phyloP scores from a whole-genome alignment of 1,284 basidiomycete species.

The Caloboletus firmus region DNA sequence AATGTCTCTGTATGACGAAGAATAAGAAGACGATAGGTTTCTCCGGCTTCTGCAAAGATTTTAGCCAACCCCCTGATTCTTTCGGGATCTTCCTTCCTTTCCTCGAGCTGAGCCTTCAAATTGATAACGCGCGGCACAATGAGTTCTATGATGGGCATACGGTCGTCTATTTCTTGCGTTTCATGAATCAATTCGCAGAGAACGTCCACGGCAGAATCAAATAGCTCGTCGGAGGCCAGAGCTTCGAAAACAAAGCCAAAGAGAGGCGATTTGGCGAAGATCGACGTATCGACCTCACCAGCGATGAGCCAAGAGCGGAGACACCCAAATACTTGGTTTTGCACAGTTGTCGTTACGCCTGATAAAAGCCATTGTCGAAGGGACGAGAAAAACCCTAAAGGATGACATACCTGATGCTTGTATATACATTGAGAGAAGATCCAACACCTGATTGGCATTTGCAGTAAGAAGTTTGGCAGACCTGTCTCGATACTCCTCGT shows the following conservation, averaged over 20 bases:
- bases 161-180: conserved; percentile 96
- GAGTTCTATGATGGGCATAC: conserved; percentile 84
- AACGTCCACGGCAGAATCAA: conserved; percentile 90
- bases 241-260: conserved; percentile 84
- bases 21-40: conserved; percentile 91
- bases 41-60: conserved; percentile 94
- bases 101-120: conserved; percentile 63
- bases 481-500: conserved; percentile 77
- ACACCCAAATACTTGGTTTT: conserved; percentile 84
- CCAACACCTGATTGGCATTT: conserved; percentile 75
- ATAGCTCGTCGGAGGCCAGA: conserved; percentile 80
- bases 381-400: background rate
- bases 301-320: conserved; percentile 86
- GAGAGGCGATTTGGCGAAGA: conserved; percentile 79
- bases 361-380: conserved; percentile 6
- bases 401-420: conserved; percentile 73
- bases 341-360: conserved; percentile 87
- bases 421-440: conserved; percentile 86
- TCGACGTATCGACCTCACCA: conserved; percentile 74
- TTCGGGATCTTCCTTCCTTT: conserved; percentile 77
- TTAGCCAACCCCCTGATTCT: conserved; percentile 89
- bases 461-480: conserved; percentile 66
- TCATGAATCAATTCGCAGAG: conserved; percentile 97
- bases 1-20: conserved; percentile 88
- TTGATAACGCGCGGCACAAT: conserved; percentile 84